Evolutionary conservation across 2,329 filamentous ascomycete species (phyloP), one percentile per base, ranked within the genome.

Genomic region (Microdochium trichocladiopsis): DNA sequence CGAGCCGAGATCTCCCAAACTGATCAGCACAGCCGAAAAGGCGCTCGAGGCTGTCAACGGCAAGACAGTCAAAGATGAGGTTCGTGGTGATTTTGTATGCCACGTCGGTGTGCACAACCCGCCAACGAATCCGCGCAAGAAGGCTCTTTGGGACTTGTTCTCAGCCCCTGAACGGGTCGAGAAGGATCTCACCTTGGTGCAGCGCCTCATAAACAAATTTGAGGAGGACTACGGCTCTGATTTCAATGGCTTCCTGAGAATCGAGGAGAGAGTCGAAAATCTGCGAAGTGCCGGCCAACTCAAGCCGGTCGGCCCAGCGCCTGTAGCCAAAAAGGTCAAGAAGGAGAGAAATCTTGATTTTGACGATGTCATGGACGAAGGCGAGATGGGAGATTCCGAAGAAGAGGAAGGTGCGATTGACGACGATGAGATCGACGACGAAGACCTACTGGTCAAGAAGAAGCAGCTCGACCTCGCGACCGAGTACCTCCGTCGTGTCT

Each of bases 21-120:
- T 75, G 2, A 60, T 72, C 2, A 79, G 78, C 2, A 88, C 87
- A 2, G 90, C 91, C 0, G 88, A 96, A 47, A 93, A 88, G 63
- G 93, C 93, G 1, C 79, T 96, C 0, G 90, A 94, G 56, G 90
- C 91, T n/a, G 87, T 99, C 61, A 97, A 99, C 63, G 90, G 92
- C 60, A 97, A 99, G 75, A 96, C 91, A 0, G 95, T 99, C 56
- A 90, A 95, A 63, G 94, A 99, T 64, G 87, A 95, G 59, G 85
- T 88, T 48, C 87, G 93, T 50, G 94, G 94, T 41, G 94, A 99
- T 66, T 99, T 99, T 67, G 93, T 93, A 25, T 96, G 94, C 65
- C 94, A 99, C 64, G 94, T 97, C 49, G 94, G 94, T 54, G 88
- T 99, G 22, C 94, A 99, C 69, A 91, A 91, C 55, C 92, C 94